Conservation (phyloP, 305 asterid genomes). For the Fraxinus angustifolia region DNA sequence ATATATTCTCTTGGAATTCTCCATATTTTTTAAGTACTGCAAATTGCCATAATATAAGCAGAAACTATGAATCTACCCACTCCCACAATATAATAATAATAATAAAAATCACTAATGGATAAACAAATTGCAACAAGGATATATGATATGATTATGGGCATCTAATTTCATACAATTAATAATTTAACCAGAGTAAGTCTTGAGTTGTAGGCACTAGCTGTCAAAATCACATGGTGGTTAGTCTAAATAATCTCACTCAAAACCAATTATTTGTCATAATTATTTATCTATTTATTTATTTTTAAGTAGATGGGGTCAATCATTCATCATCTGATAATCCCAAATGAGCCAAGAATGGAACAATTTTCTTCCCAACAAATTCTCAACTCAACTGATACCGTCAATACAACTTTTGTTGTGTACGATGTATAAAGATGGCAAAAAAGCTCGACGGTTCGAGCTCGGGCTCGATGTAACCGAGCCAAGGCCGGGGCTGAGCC, state of each 20-base stretch:
- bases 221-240: constrained; percentile 2
- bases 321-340: neutral
- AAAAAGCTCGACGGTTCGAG: too few relatives aligned
- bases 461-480: too few relatives aligned
- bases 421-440: too few relatives aligned
- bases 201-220: neutral
- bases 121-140: neutral
- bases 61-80: neutral
- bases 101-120: neutral
- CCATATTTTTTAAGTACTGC: neutral
- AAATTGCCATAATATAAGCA: neutral
- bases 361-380: neutral
- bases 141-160: neutral
- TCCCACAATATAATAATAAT: neutral
- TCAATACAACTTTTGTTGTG: neutral
- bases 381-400: neutral
- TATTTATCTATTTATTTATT: neutral
- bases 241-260: neutral
- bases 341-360: neutral
- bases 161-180: neutral
- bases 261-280: neutral
- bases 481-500: too few relatives aligned
- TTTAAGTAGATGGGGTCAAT: neutral
- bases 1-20: neutral
- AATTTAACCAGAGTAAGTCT: neutral